phyloP scores from a whole-genome alignment of 306 rosid genomes.

The Prunus kanzakura region DNA sequence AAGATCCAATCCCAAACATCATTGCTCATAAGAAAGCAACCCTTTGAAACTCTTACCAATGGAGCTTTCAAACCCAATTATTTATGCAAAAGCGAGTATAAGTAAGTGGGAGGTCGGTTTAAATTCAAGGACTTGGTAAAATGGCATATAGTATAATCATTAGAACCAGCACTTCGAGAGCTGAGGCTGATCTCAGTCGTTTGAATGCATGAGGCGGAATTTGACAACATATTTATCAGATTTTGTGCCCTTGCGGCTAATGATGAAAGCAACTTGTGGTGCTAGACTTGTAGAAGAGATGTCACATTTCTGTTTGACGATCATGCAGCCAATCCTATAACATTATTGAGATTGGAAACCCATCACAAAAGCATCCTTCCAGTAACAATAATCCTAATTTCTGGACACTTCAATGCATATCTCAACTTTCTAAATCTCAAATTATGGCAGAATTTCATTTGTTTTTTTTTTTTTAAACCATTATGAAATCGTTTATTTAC shows the following conservation, averaged over 20 bases:
- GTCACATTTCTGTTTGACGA: background rate
- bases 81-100: conserved; percentile 23
- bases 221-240: conserved; percentile 25
- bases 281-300: too few relatives aligned
- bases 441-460: too few relatives aligned
- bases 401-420: too few relatives aligned
- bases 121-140: conserved; percentile 18
- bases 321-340: background rate
- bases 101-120: conserved; percentile 18
- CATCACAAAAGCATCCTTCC: too few relatives aligned
- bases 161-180: conserved; percentile 26
- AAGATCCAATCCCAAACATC: conserved; percentile 24
- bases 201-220: conserved; percentile 23
- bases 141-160: background rate
- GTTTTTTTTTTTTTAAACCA: too few relatives aligned
- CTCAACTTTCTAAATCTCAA: too few relatives aligned
- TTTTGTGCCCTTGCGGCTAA: conserved; percentile 14
- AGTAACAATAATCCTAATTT: too few relatives aligned
- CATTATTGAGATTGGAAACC: too few relatives aligned
- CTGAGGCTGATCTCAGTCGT: background rate
- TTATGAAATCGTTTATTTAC: too few relatives aligned
- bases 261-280: conserved; percentile 2
- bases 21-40: background rate
- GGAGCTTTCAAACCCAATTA: conserved; percentile 32
- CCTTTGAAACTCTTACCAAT: conserved; percentile 13